A percentile compares a stretch with the other conserved stretches of the same genome.
phyloP scores from a whole-genome alignment of 306 rosid species.

The Castanea mollissima region DNA sequence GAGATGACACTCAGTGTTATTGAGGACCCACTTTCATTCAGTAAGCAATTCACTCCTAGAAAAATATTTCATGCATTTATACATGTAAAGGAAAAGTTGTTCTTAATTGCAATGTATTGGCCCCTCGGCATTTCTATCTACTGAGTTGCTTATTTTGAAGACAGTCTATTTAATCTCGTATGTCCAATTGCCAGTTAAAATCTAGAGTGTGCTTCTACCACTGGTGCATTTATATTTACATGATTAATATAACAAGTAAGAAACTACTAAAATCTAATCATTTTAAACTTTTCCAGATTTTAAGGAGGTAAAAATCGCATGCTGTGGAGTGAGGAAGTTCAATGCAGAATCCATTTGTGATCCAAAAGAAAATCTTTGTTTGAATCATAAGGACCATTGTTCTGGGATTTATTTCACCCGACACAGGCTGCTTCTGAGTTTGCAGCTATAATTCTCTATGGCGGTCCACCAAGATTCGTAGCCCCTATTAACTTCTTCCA shows the following conservation, averaged over 20 bases:
- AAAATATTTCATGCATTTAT: no score
- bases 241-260: no score
- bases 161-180: no score
- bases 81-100: no score
- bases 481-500: conserved; percentile 23
- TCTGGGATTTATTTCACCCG: conserved; percentile 37
- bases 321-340: conserved; percentile 28
- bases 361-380: conserved; percentile 9
- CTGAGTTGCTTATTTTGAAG: no score
- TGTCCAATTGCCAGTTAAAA: no score
- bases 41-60: conserved; percentile 13
- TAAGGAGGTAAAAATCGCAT: conserved; percentile 17
- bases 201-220: no score
- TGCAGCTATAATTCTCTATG: conserved; percentile 16
- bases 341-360: conserved; percentile 21
- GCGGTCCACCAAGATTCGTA: conserved; percentile 13
- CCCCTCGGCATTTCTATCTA: no score
- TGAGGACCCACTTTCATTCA: conserved; percentile 15
- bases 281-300: conserved; percentile 1
- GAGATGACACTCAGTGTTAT: conserved; percentile 23
- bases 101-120: no score
- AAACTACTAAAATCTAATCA: no score
- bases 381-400: neutral
- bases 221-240: neutral
- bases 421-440: conserved; percentile 25